A percentile compares a stretch with the other conserved stretches of the same genome.
Conservation (phyloP, 2,329 filamentous ascomycete species). For the Botrytis byssoidea region DNA sequence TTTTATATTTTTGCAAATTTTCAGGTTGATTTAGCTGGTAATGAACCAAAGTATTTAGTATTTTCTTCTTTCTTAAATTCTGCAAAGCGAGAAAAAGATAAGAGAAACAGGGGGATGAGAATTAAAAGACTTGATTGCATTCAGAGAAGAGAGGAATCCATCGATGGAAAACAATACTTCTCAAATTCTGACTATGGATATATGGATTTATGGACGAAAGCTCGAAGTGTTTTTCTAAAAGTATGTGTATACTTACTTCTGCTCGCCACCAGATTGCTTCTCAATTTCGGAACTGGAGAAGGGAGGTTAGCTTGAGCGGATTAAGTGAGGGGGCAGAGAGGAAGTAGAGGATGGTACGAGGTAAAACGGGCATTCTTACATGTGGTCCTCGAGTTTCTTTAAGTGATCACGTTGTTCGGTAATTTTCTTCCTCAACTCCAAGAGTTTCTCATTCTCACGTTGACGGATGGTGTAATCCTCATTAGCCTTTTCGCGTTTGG, state of each 20-base stretch:
- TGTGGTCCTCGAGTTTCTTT: slow-evolving; percentile 80
- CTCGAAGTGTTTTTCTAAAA: not conserved
- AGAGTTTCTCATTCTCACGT: slow-evolving; percentile 49
- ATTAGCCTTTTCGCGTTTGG: slow-evolving; percentile 78
- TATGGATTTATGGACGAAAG: not conserved
- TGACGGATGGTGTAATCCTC: slow-evolving; percentile 23
- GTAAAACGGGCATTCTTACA: slow-evolving; percentile 58
- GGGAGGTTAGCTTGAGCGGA: slow-evolving; percentile 24
- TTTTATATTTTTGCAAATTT: not conserved
- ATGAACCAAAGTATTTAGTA: slow-evolving; percentile 12
- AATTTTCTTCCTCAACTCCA: slow-evolving; percentile 71
- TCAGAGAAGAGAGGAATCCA: not conserved
- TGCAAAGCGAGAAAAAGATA: not conserved
- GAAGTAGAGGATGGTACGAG: not conserved
- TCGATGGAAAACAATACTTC: not conserved
- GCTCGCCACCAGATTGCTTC: slow-evolving; percentile 54
- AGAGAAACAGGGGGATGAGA: not conserved
- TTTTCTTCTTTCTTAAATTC: slow-evolving; percentile 5
- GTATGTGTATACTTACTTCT: slow-evolving; percentile 37
- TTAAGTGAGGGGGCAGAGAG: not conserved
- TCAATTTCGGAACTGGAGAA: slow-evolving; percentile 69
- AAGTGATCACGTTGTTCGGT: slow-evolving; percentile 78
- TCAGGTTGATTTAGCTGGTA: slow-evolving; percentile 9
- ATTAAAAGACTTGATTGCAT: not conserved
- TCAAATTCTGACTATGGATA: slow-evolving; percentile 10